Evolutionary conservation across 805 yeast genomes (phyloP).

Genomic region (Yarrowia divulgata): DNA sequence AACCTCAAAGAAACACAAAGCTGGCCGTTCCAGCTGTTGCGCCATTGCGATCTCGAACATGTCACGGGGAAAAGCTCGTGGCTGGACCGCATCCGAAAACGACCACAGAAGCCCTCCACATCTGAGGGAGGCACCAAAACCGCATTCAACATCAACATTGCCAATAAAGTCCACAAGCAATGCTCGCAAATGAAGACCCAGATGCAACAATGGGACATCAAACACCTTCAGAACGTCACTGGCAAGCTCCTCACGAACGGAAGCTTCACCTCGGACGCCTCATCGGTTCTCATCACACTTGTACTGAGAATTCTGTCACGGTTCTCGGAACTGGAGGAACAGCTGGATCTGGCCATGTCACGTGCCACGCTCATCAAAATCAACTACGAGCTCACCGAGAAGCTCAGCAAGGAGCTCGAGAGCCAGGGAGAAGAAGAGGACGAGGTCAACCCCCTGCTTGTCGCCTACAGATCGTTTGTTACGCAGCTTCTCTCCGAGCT

Average conservation of each 20-base stretch:
- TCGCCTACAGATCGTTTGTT: conserved; percentile 44
- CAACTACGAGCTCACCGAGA: conserved; percentile 46
- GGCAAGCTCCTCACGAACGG: conserved; percentile 41
- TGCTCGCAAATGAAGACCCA: conserved; percentile 27
- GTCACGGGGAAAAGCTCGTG: conserved; percentile 30
- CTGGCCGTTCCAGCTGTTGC: conserved; percentile 47
- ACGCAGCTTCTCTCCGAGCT: conserved; percentile 43
- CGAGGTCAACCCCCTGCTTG: conserved; percentile 41
- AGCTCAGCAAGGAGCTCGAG: conserved; percentile 31
- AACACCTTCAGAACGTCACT: conserved; percentile 46
- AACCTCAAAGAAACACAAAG: conserved; percentile 47
- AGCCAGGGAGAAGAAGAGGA: conserved; percentile 13
- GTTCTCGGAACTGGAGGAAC: conserved; percentile 46
- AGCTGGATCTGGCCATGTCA: conserved; percentile 48
- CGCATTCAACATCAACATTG: conserved; percentile 35
- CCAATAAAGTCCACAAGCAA: conserved; percentile 23
- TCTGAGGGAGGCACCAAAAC: conserved; percentile 41
- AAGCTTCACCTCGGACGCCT: conserved; percentile 45
- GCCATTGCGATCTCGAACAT: conserved; percentile 46
- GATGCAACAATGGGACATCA: conserved; percentile 47
- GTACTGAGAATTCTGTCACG: conserved; percentile 47
- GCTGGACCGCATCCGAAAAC: conserved; percentile 20
- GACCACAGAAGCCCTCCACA: conserved; percentile 36
- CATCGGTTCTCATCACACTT: conserved; percentile 47
- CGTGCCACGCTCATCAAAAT: conserved; percentile 48